A percentile compares a stretch with the other conserved stretches of the same genome.
Conservation (phyloP, 1,284 basidiomycete species). For the Afroboletus lepidellus region DNA sequence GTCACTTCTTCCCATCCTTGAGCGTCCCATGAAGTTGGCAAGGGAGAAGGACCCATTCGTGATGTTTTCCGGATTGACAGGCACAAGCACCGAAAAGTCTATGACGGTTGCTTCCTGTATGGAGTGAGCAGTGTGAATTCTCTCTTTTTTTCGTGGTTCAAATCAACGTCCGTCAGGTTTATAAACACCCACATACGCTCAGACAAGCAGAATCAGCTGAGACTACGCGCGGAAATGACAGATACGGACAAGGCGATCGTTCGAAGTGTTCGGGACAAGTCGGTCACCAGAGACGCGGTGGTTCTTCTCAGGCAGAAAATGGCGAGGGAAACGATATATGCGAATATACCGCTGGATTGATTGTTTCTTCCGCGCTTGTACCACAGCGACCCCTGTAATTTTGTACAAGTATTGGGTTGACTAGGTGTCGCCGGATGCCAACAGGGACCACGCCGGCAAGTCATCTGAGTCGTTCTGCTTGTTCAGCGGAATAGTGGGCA, state of each 20-base stretch:
- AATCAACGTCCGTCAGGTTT: conserved; percentile 8
- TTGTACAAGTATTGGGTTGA: no score
- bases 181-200: conserved; percentile 26
- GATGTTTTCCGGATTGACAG: conserved; percentile 8
- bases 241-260: conserved; percentile 20
- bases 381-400: no score
- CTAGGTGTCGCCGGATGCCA: no score
- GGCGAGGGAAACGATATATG: conserved; percentile 15
- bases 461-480: no score
- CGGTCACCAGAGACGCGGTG: neutral
- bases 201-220: conserved; percentile 25
- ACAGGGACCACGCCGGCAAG: no score
- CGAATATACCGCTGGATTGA: neutral
- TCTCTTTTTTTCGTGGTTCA: neutral
- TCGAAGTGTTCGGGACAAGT: conserved; percentile 2
- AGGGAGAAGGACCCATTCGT: conserved; percentile 9
- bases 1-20: conserved; percentile 1
- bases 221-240: conserved; percentile 23
- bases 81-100: conserved; percentile 1
- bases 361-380: no score
- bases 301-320: conserved; percentile 17
- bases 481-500: no score
- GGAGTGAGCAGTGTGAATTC: conserved; percentile 4
- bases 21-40: conserved; percentile 2
- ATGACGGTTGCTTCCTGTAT: conserved; percentile 15